Base-by-base conservation (phyloP, 768 basidiomycete species). In the Serendipita vermifera region DNA sequence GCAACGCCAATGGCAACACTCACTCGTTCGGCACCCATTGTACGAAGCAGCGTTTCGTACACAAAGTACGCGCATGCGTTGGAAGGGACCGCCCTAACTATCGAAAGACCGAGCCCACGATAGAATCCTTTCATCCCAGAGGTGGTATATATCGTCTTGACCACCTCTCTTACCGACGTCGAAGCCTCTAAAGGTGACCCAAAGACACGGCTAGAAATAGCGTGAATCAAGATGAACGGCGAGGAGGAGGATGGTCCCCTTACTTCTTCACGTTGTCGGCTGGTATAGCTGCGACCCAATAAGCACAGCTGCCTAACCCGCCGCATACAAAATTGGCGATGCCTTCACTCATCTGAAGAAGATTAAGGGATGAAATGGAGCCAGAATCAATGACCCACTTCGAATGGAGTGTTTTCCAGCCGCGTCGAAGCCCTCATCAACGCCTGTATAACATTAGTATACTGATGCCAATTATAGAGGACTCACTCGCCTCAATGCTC, bases 221-320 rank as follows among this genome's bases (percentile, higher is more conserved):
- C 33, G 43, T 38, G 20, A n/a, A 20, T 53, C n/a, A 24, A 54
- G 38, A 24, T 57, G 20, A 43, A 48, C 26, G 46, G 15, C 38
- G 59, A 48, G 36, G 59, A 53, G 22, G 17, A 58, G 39, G 33
- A 39, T 41, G 43, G 54, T 51, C 36, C 32, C 68, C 73, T 57
- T 63, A 86, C 86, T 87, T 89, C 70, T 91, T 90, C 59, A 87
- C 71, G 65, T 87, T 87, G 68, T 91, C 88, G 56, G 81, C 75
- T 3, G 86, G 83, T 60, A 84, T 82, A 22, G 77, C 81, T 72
- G 80, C 76, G 22, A 71, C 70, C 83, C 83, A 85, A 66, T 78
- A 85, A 22, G 72, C 72, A 62, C 84, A 80, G 3, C 79, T 75
- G 36, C 69, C 78, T 29, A 80, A 67, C 6, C 82, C 82, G 27